These are phyloP conservation scores for Saccharomycopsis javanensis DNA, from an alignment of 805 yeast species.

Conservation along the genomic window DNA sequence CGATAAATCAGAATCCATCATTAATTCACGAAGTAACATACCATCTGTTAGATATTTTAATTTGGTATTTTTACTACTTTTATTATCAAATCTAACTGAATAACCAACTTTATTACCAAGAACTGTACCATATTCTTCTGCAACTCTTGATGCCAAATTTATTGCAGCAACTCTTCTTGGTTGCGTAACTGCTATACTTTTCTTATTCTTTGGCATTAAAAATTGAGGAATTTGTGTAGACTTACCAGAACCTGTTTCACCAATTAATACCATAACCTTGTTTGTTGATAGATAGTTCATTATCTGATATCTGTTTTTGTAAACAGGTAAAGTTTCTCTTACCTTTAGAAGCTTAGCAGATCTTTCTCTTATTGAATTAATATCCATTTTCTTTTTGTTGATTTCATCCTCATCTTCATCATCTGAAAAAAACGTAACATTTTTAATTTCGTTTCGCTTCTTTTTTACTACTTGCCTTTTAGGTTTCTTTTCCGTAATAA, in stretches of 20 bases:
- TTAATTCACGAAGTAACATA: slow-evolving; percentile 86
- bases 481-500: not conserved
- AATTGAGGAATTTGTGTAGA: slow-evolving; percentile 96
- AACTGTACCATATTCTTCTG: slow-evolving; percentile 72
- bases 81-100: slow-evolving; percentile 83
- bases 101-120: slow-evolving; percentile 84
- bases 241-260: slow-evolving; percentile 98
- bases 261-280: slow-evolving; percentile 73
- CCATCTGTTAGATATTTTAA: slow-evolving; percentile 92
- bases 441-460: not conserved
- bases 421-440: slow-evolving; percentile 8
- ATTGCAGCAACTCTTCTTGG: slow-evolving; percentile 98
- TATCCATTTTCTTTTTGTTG: not conserved
- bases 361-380: slow-evolving; percentile 25
- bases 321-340: slow-evolving; percentile 65
- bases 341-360: slow-evolving; percentile 38
- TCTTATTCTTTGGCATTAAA: slow-evolving; percentile 43
- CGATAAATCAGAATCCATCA: slow-evolving; percentile 56
- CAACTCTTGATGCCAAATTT: slow-evolving; percentile 83
- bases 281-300: slow-evolving; percentile 42
- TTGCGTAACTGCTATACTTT: slow-evolving; percentile 82
- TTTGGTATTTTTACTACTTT: slow-evolving; percentile 47
- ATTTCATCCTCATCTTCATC: slow-evolving; percentile 8
- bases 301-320: slow-evolving; percentile 55
- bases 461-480: not conserved